Conservation (phyloP, 1,284 basidiomycete species). For the Pholiota adiposa region DNA sequence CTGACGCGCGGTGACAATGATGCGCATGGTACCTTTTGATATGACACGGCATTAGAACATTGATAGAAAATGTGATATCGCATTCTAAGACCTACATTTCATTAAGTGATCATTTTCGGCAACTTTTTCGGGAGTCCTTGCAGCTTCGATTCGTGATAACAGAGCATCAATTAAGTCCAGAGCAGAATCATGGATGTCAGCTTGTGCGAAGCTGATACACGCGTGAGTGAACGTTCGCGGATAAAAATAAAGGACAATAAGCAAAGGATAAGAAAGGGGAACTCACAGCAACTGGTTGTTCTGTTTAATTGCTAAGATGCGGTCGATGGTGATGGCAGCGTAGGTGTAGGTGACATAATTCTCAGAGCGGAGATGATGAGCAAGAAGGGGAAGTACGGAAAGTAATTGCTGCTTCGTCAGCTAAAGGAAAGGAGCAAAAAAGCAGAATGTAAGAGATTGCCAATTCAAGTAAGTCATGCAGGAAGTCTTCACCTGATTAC, state of each 20-base stretch:
- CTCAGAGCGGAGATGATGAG: slow-evolving; percentile 80
- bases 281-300: slow-evolving; percentile 70
- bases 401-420: slow-evolving; percentile 94
- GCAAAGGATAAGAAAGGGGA: slow-evolving; percentile 17
- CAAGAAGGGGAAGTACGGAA: slow-evolving; percentile 87
- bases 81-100: slow-evolving; percentile 72
- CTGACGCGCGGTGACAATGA: slow-evolving; percentile 89
- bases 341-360: slow-evolving; percentile 91
- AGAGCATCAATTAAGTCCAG: slow-evolving; percentile 78
- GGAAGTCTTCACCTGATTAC: slow-evolving; percentile 74
- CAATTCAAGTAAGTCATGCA: not conserved
- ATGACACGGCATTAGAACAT: too few relatives aligned
- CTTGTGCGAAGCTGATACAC: slow-evolving; percentile 74
- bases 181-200: slow-evolving; percentile 86
- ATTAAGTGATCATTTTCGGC: slow-evolving; percentile 98
- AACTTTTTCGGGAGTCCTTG: slow-evolving; percentile 89
- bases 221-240: not conserved
- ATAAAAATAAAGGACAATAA: not conserved
- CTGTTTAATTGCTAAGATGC: slow-evolving; percentile 87
- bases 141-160: slow-evolving; percentile 82
- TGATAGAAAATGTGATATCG: too few relatives aligned
- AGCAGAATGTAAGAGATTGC: slow-evolving; percentile 2
- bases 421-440: slow-evolving; percentile 44
- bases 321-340: slow-evolving; percentile 89
- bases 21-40: slow-evolving; percentile 90